A percentile compares a stretch with the other conserved stretches of the same genome.
Conservation (phyloP, 306 rosid genomes). For the Cucurbita argyrosperma region DNA sequence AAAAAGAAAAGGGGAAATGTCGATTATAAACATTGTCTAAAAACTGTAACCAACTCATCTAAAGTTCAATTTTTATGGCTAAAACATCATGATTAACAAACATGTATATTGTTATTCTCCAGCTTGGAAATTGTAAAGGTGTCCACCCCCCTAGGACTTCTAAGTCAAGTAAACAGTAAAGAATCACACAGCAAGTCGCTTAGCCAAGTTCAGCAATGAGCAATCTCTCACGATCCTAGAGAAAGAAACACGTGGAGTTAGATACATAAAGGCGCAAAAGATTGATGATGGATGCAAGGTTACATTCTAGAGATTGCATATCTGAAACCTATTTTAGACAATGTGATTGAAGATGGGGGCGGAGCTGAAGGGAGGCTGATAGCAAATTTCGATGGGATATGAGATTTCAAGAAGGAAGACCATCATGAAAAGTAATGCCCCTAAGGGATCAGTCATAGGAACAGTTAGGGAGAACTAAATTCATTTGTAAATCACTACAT, state of each 20-base stretch:
- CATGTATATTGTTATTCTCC: not conserved
- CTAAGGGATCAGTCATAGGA: not conserved
- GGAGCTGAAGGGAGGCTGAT: not conserved
- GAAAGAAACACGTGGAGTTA: conserved; percentile 28
- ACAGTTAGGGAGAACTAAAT: not conserved
- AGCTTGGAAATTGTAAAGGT: not conserved
- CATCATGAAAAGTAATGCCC: not conserved
- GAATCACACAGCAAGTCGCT: conserved; percentile 32
- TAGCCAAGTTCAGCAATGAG: conserved; percentile 38
- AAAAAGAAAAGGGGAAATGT: conserved; percentile 12
- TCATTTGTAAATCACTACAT: not conserved
- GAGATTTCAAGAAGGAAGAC: not conserved
- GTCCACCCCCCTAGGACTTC: conserved; percentile 10
- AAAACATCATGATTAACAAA: not conserved
- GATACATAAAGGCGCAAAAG: not conserved
- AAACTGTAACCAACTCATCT: conserved; percentile 5
- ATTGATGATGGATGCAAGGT: not conserved
- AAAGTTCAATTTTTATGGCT: not conserved
- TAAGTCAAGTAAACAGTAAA: conserved; percentile 15
- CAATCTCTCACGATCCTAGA: conserved; percentile 67
- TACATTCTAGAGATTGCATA: not conserved
- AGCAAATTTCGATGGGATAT: not conserved
- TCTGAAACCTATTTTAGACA: not conserved
- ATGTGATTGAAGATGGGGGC: not conserved
- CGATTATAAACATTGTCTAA: conserved; percentile 7